Base-by-base conservation (phyloP, 83 land plant genomes). In the Picea engelmannii region DNA sequence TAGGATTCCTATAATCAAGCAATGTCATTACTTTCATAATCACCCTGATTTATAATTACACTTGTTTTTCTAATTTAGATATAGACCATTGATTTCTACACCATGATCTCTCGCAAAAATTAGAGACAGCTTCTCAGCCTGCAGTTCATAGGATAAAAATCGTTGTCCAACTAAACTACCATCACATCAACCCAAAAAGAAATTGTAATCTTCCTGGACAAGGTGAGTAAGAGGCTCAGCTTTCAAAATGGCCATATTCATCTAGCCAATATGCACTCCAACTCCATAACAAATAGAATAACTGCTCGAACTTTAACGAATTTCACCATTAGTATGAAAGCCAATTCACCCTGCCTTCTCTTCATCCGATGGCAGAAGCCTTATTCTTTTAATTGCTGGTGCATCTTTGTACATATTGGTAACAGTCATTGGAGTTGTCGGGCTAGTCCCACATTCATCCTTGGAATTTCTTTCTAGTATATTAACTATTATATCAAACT, bases 401-500 rank as follows among this genome's bases (percentile, higher is more conserved):
- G 21, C 66, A 64, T n/a, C 66, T n/a, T 1, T 64, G 66, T 64
- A 21, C 66, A 64, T 64, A n/a, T 21, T 23, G 25, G 66, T 64
- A 64, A 64, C 10, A 10, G 11, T 23, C 2, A 23, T 21, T 64
- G 66, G 66, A 23, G 66, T 64, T n/a, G 66, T n/a, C 24, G 66
- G 66, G 24, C 21, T 64, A 64, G 24, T 64, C 25, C 8, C 66
- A 7, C 66, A n/a, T n/a, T 64, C 66, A 64, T 20, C 21, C 66
- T 64, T 64, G 24, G 2, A n/a, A 0, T 64, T 64, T 52, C 58
- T 52, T 52, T 52, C 58, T 64, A 64, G 66, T 6, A 64, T 23
- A 64, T 64, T 23, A 64, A 64, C 66, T 64, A 64, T 23, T 7
- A 23, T n/a, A 64, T 64, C 66, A 64, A 64, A 64, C 66, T 64